Conservation (phyloP, 1,284 basidiomycete genomes). For the Thelephora terrestris region DNA sequence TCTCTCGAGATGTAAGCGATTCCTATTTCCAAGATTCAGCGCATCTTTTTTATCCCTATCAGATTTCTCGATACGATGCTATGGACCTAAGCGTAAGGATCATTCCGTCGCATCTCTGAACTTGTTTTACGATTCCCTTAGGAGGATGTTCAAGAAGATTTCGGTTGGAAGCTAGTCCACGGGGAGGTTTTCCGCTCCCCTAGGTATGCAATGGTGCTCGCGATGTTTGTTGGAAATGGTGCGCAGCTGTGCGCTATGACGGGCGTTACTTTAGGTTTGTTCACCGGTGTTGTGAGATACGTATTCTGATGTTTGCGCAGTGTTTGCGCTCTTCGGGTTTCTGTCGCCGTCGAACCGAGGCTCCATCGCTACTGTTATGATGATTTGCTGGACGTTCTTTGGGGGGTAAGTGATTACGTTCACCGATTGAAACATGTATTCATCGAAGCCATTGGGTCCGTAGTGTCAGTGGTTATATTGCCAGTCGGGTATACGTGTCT, state of each 20-base stretch:
- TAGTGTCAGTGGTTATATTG: slow-evolving; percentile 85
- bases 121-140: slow-evolving; percentile 21
- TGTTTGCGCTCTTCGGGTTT: slow-evolving; percentile 97
- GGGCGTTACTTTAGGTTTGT: slow-evolving; percentile 71
- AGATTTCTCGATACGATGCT: slow-evolving; percentile 95
- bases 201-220: slow-evolving; percentile 66
- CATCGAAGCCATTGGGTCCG: background rate
- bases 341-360: slow-evolving; percentile 94
- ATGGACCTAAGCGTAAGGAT: slow-evolving; percentile 75
- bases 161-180: slow-evolving; percentile 96
- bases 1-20: slow-evolving; percentile 76
- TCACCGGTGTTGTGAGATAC: background rate
- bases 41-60: slow-evolving; percentile 17
- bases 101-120: slow-evolving; percentile 4
- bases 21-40: slow-evolving; percentile 27
- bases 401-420: slow-evolving; percentile 43
- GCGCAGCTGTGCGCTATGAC: slow-evolving; percentile 87
- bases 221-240: slow-evolving; percentile 86
- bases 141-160: slow-evolving; percentile 97
- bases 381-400: slow-evolving; percentile 93
- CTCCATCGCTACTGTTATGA: slow-evolving; percentile 91
- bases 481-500: slow-evolving; percentile 76
- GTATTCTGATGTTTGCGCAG: slow-evolving; percentile 23
- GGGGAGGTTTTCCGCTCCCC: slow-evolving; percentile 94
- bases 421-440: background rate